Conservation (phyloP, 768 basidiomycete species). For the Mycena vitilis region DNA sequence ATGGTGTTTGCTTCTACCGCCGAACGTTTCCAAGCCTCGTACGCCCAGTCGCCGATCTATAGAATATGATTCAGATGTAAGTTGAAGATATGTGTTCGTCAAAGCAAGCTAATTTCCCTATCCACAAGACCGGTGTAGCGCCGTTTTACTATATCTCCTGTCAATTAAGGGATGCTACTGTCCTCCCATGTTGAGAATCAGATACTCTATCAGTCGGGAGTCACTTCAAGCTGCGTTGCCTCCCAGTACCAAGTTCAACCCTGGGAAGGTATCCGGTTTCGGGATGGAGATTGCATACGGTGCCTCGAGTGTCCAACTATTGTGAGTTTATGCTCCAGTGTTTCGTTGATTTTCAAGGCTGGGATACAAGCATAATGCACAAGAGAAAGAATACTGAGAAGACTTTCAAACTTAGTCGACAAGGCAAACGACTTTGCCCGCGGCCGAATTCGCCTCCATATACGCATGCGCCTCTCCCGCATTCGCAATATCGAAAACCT, state of each 20-base stretch:
- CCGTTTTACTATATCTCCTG: not conserved
- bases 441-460: constrained; percentile 41
- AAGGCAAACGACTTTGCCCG: constrained; percentile 41
- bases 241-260: no score
- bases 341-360: no score
- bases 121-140: not conserved
- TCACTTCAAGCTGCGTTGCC: no score
- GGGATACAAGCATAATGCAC: no score
- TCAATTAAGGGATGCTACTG: not conserved
- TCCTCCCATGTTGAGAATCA: not conserved
- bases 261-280: no score
- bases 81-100: not conserved
- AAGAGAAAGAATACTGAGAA: no score
- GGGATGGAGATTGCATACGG: no score
- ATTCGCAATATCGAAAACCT: constrained; percentile 39
- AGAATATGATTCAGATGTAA: constrained; percentile 49
- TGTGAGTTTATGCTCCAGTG: no score
- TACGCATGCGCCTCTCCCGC: constrained; percentile 38
- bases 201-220: no score
- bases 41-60: constrained; percentile 59
- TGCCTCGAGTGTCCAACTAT: no score
- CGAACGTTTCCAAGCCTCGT: constrained; percentile 64
- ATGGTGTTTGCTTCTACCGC: constrained; percentile 64
- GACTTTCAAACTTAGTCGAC: constrained; percentile 29
- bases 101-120: not conserved